These are phyloP conservation scores for Eucalyptus marginata DNA, from an alignment of 345 rosid genomes.

Conservation along the genomic window DNA sequence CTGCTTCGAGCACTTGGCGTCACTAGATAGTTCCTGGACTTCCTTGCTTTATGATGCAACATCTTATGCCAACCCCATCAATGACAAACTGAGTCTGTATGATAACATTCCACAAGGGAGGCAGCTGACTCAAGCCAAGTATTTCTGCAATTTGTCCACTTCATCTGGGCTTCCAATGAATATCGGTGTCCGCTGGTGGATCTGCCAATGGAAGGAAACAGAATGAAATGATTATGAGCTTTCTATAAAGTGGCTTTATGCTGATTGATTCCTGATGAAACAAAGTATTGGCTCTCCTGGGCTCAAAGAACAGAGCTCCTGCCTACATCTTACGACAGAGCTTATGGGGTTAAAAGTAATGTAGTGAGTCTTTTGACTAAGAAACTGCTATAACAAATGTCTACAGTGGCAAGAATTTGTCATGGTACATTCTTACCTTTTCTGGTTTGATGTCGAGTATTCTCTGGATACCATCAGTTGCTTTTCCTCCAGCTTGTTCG, in stretches of 20 bases:
- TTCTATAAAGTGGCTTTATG: background rate
- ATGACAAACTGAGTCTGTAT: background rate
- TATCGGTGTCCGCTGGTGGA: conserved; percentile 28
- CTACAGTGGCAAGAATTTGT: background rate
- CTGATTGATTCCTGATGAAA: background rate
- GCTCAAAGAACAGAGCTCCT: background rate
- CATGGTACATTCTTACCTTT: conserved; percentile 2
- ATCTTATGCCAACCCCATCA: background rate
- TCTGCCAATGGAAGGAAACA: background rate
- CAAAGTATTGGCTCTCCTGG: background rate
- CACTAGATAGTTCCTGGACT: background rate
- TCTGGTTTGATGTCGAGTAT: conserved; percentile 29
- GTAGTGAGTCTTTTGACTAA: background rate
- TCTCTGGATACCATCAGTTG: conserved; percentile 18
- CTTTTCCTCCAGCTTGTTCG: conserved; percentile 30
- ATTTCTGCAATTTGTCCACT: conserved; percentile 15
- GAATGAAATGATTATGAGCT: background rate
- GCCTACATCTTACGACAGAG: background rate
- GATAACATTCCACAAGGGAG: background rate
- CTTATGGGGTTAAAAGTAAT: background rate
- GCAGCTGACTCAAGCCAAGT: conserved; percentile 7
- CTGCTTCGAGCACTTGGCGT: background rate
- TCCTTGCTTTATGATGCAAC: background rate
- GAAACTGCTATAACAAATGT: background rate
- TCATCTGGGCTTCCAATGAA: conserved; percentile 24